Base-by-base conservation (phyloP, 495 filamentous ascomycete species). In the Talaromyces adpressus region DNA sequence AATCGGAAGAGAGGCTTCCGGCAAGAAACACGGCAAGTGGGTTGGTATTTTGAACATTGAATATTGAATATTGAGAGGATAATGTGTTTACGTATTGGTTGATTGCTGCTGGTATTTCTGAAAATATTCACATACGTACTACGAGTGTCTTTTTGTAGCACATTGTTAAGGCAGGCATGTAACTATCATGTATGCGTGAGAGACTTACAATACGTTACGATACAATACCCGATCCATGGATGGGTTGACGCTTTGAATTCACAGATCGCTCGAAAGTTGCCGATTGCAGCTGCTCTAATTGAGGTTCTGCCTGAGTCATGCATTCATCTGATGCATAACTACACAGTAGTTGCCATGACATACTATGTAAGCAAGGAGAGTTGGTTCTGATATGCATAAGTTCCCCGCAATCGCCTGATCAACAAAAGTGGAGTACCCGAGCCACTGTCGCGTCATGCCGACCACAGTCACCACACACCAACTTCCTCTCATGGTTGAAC, bases 311-410 rank as follows among this genome's bases (percentile, higher is more conserved):
- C 39, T 9, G 45, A 49, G 16, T 29, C 52, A 56, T 56, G 52
- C 52, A 56, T n/a, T 54, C 22, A 54, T 9, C 51, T 56, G 52
- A 56, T 27, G n/a, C n/a, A n/a, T n/a, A n/a, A n/a, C n/a, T n/a
- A n/a, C n/a, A n/a, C n/a, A n/a, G n/a, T n/a, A n/a, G n/a, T n/a
- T 14, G 14, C 5, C 11, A 22, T 16, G 45, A 32, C 30, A 32
- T 12, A n/a, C n/a, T n/a, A n/a, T n/a, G n/a, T n/a, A 36, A 9
- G 9, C 32, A 36, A 20, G 6, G n/a, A 49, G 45, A 20, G 11
- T 20, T 54, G 1, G 4, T 34, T 34, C 29, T 65, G 57, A 41
- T 41, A 41, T 41, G 36, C 14, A 41, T 41, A 49, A 49, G 18
- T 20, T 49, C 45, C 45, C 45, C 45, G 45, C 45, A 36, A 41